Percentiles rank a stretch among this genome's conserved stretches.
Conservation (phyloP, 75 land plant genomes). For the Cryptomeria japonica region DNA sequence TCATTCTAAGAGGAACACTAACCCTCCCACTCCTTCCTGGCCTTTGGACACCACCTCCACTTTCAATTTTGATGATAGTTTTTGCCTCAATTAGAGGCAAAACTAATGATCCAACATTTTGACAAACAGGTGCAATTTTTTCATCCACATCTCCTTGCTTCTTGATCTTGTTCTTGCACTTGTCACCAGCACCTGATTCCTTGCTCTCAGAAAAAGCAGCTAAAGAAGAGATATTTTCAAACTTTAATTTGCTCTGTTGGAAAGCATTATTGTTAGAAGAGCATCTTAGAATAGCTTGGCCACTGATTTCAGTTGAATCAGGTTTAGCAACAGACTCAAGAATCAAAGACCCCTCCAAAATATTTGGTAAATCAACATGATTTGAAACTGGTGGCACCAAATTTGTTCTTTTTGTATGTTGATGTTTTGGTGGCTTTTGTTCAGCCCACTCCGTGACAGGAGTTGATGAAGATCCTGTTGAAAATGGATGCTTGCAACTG, state of each 20-base stretch:
- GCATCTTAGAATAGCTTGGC: conserved; percentile 21
- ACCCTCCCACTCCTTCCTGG: conserved; percentile 79
- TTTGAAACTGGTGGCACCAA: conserved; percentile 48
- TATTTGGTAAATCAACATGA: conserved; percentile 25
- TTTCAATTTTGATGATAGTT: conserved; percentile 42
- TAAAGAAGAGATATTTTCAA: conserved; percentile 46
- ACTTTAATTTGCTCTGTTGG: conserved; percentile 46
- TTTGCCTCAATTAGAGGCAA: conserved; percentile 47
- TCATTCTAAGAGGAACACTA: conserved; percentile 39
- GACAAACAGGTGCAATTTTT: conserved; percentile 34
- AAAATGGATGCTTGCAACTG: conserved; percentile 64
- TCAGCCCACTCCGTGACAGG: conserved; percentile 82
- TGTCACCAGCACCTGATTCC: conserved; percentile 69
- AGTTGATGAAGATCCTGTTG: conserved; percentile 65
- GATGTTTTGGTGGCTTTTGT: conserved; percentile 78
- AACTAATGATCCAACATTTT: conserved; percentile 48
- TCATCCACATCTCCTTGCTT: conserved; percentile 53
- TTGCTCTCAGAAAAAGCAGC: conserved; percentile 77
- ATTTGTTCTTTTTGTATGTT: conserved; percentile 71
- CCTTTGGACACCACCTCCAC: conserved; percentile 77
- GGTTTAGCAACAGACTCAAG: conserved; percentile 35
- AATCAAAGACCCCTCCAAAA: conserved; percentile 18
- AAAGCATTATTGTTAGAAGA: conserved; percentile 25
- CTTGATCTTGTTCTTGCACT: conserved; percentile 54
- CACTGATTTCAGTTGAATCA: conserved; percentile 26